Evolutionary conservation across 345 rosid genomes (phyloP).

Genomic region (Eucalyptus curtisii): DNA sequence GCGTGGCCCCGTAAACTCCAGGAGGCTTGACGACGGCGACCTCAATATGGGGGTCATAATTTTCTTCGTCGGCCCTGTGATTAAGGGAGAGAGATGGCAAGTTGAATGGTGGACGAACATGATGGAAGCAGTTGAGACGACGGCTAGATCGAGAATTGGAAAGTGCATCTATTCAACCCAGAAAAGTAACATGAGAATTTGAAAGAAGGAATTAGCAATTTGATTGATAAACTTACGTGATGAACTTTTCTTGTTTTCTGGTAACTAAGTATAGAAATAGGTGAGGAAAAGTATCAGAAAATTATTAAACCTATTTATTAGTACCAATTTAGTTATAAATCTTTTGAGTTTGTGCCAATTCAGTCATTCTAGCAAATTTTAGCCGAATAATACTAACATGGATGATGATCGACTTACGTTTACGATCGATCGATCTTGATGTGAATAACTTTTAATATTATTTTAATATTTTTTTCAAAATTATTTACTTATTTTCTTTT

Average conservation of each 20-base stretch:
- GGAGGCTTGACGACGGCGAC: background rate
- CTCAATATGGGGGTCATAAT: background rate
- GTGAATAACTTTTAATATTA: too few relatives aligned
- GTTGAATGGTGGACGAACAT: background rate
- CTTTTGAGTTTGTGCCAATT: fast-evolving
- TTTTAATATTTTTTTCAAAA: too few relatives aligned
- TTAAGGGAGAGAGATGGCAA: background rate
- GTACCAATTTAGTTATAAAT: too few relatives aligned
- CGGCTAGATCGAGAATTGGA: background rate
- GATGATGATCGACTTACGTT: fast-evolving
- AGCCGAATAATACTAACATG: too few relatives aligned
- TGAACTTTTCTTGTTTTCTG: background rate
- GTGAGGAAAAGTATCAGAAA: too few relatives aligned
- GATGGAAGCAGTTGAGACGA: background rate
- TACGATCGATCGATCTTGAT: fast-evolving
- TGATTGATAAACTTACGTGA: background rate
- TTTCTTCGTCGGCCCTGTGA: background rate
- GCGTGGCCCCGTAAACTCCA: background rate
- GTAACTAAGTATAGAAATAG: too few relatives aligned
- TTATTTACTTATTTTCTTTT: too few relatives aligned
- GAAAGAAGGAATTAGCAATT: background rate
- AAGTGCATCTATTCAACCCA: background rate
- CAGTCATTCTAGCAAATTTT: fast-evolving
- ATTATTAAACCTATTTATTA: fast-evolving
- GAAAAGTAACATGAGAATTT: background rate